phyloP scores from a whole-genome alignment of 2,329 filamentous ascomycete species.

The Pleurostoma richardsiae region DNA sequence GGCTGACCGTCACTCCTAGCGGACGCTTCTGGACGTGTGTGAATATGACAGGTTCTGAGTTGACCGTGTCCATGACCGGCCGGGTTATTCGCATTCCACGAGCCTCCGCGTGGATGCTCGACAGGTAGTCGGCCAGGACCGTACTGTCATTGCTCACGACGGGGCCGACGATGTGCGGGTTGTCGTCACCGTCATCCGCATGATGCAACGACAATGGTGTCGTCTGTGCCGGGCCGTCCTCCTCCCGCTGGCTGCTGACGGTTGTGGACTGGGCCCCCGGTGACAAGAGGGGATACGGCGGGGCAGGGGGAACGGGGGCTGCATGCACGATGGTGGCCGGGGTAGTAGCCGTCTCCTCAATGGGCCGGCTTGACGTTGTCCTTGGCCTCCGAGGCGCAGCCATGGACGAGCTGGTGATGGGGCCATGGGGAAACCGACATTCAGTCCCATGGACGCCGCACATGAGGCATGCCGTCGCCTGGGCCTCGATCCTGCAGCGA shows the following conservation, averaged over 20 bases:
- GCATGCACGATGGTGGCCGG: not conserved
- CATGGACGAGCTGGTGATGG: too few species aligned
- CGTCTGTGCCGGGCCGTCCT: constrained; percentile 1
- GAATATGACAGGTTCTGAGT: constrained; percentile 38
- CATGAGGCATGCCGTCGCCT: constrained; percentile 47
- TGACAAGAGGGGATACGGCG: not conserved
- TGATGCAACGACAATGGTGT: constrained; percentile 18
- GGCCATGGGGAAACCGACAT: constrained; percentile 35
- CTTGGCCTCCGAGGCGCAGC: constrained; percentile 17
- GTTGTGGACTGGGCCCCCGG: not conserved
- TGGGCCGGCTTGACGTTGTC: not conserved
- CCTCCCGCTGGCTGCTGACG: not conserved
- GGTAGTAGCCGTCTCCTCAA: not conserved
- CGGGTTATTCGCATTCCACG: too few species aligned
- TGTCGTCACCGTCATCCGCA: constrained; percentile 32
- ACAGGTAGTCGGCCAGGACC: constrained; percentile 53
- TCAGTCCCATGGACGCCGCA: constrained; percentile 54
- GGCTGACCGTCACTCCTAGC: constrained; percentile 30
- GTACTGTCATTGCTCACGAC: constrained; percentile 56
- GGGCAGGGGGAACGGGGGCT: not conserved
- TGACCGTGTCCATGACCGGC: too few species aligned
- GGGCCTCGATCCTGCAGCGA: constrained; percentile 54
- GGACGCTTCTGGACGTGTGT: constrained; percentile 41
- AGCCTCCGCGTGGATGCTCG: too few species aligned
- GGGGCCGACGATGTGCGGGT: constrained; percentile 51